These are phyloP conservation scores for Ceratocystiopsis minuta DNA, from an alignment of 2,329 filamentous ascomycete species.

Conservation along the genomic window DNA sequence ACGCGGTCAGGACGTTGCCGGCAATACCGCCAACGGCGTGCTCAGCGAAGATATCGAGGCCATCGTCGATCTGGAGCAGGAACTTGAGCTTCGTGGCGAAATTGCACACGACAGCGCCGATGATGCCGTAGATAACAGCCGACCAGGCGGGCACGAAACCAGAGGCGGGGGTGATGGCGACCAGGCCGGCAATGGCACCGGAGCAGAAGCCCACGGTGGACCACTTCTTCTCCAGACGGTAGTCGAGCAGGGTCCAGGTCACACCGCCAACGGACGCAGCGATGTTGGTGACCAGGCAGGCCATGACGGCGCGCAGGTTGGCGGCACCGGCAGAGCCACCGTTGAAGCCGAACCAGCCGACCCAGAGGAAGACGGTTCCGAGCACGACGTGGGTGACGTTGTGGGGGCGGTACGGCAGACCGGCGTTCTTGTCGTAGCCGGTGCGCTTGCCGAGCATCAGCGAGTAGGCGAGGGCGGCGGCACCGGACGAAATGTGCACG, in stretches of 20 bases:
- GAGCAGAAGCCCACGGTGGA: constrained; percentile 88
- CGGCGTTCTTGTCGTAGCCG: constrained; percentile 61
- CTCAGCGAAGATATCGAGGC: constrained; percentile 75
- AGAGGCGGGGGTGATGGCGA: constrained; percentile 76
- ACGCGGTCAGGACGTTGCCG: constrained; percentile 60
- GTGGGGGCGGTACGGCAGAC: constrained; percentile 81
- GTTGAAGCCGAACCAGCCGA: constrained; percentile 93
- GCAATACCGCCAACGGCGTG: constrained; percentile 63
- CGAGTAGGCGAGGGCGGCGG: constrained; percentile 72
- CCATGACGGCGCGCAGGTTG: constrained; percentile 74
- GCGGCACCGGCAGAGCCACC: constrained; percentile 66
- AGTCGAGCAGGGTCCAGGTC: constrained; percentile 80
- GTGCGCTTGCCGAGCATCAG: constrained; percentile 77
- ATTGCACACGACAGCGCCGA: constrained; percentile 64
- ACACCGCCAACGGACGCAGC: constrained; percentile 71
- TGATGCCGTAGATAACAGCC: constrained; percentile 59
- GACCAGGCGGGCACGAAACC: constrained; percentile 74
- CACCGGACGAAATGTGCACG: constrained; percentile 72
- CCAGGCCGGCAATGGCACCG: constrained; percentile 70
- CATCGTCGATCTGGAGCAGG: constrained; percentile 61
- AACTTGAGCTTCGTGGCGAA: constrained; percentile 89
- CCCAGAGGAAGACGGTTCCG: constrained; percentile 85
- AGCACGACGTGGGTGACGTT: constrained; percentile 87
- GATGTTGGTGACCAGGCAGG: constrained; percentile 69
- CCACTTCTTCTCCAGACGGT: constrained; percentile 78